Percentiles rank a stretch among this genome's conserved stretches.
Evolutionary conservation across 2,329 filamentous ascomycete species (phyloP).

Genomic region (Sclerotinia minor): DNA sequence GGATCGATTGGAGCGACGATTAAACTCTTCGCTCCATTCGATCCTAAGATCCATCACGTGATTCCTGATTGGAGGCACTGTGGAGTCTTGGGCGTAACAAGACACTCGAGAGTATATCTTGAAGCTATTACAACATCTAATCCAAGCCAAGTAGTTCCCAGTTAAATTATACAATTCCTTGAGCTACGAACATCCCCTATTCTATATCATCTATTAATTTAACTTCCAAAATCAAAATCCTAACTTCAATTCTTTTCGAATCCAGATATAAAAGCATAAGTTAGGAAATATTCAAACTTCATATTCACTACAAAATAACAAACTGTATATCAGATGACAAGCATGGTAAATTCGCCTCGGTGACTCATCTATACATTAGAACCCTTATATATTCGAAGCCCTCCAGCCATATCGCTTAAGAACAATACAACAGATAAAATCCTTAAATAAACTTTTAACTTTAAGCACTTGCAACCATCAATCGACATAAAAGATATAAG

Average conservation of each 20-base stretch:
- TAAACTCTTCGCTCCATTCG: no score
- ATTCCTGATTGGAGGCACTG: no score
- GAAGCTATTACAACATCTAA: background rate
- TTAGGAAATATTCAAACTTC: background rate
- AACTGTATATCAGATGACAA: background rate
- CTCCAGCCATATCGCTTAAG: background rate
- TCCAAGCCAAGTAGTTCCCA: no score
- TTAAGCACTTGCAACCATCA: background rate
- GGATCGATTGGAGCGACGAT: no score
- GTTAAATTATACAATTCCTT: background rate
- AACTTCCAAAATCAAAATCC: background rate
- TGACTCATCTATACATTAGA: background rate
- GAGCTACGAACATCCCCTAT: rapidly evolving
- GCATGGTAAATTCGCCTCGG: no score
- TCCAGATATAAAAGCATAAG: background rate
- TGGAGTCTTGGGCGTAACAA: no score
- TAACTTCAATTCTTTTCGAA: background rate
- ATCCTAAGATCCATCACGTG: no score
- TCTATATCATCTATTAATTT: rapidly evolving
- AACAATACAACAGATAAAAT: background rate
- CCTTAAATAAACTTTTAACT: background rate
- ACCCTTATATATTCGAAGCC: no score
- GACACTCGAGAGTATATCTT: background rate
- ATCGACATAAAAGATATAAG: background rate
- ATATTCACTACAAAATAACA: background rate